These are phyloP conservation scores for Microdochium trichocladiopsis DNA, from an alignment of 2,329 filamentous ascomycete genomes.

Conservation along the genomic window DNA sequence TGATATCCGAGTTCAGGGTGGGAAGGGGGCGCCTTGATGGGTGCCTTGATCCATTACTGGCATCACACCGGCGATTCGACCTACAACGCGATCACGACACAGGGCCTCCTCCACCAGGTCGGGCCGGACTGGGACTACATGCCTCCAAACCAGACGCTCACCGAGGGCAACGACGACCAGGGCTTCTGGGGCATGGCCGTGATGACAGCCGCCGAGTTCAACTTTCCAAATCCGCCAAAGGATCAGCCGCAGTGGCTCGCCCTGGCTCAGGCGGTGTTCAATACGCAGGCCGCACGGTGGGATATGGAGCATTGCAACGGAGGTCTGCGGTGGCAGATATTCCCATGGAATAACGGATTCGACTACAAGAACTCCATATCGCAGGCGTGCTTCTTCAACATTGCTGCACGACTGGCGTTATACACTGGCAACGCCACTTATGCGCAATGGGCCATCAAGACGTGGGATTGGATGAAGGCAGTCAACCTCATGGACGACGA, in stretches of 20 bases:
- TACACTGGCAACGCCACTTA: conserved; percentile 77
- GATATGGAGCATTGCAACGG: conserved; percentile 62
- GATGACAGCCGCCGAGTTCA: conserved; percentile 64
- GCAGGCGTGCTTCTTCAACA: conserved; percentile 55
- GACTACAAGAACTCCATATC: conserved; percentile 67
- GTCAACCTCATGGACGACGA: conserved; percentile 52
- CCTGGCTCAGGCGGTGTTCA: conserved; percentile 74
- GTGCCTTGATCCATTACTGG: conserved; percentile 75
- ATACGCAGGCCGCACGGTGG: conserved; percentile 70
- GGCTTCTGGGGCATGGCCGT: conserved; percentile 67
- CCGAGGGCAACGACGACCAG: conserved; percentile 69
- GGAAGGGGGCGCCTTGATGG: conserved; percentile 69
- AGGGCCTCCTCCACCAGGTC: conserved; percentile 68
- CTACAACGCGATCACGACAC: conserved; percentile 61
- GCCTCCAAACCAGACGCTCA: conserved; percentile 63
- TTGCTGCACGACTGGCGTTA: conserved; percentile 60
- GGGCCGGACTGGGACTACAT: conserved; percentile 71
- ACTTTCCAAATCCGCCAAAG: conserved; percentile 52
- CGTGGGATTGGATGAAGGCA: conserved; percentile 61
- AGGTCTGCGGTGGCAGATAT: conserved; percentile 80
- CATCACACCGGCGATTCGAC: conserved; percentile 68
- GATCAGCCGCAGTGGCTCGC: conserved; percentile 60
- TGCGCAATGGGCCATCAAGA: conserved; percentile 65
- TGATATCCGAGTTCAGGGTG: conserved; percentile 39
- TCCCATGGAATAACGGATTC: conserved; percentile 73